Base-by-base conservation (phyloP, 208 protist genomes). In the Borovskyia barvae region DNA sequence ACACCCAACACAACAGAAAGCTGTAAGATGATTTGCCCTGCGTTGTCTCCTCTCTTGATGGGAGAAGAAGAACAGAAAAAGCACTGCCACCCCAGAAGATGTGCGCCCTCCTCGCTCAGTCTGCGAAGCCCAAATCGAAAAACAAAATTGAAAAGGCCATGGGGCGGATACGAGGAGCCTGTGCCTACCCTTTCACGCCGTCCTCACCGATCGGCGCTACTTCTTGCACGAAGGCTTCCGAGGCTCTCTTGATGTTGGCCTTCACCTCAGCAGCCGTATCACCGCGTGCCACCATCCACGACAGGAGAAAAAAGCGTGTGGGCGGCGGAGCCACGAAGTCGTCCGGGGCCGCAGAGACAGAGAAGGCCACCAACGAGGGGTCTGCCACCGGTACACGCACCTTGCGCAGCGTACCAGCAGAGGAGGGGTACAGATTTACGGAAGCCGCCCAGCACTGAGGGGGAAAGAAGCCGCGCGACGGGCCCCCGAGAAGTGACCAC, bases 241-340 rank as follows among this genome's bases (percentile, higher is more conserved):
- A 70, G 14, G 87, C 30, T 0, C 46, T 28, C 14, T 68, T 8
- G 25, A 89, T 86, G 36, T 72, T 67, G 12, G 22, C 5, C 19
- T 41, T 57, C 22, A 82, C 86, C 49, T 79, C 68, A 11, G 8
- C 47, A 0, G 52, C 64, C 8, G 64, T 79, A 15, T 39, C 32
- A 1, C 76, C 82, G 0, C 48, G 48, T 0, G 80, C 77, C 33
- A 86, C 82, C 74, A 93, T 86, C 82, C 86, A 93, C 29, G 63
- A 74, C 0, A 90, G 67, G 15, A 87, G 37, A 39, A 52, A 78
- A 32, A 88, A 86, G 0, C 46, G 63, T 20, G 40, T 55, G 14
- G 82, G 86, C 11, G 82, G 86, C 9, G 81, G 75, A 1, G 62
- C 70, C n/a, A 93, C 82, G 19, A 32, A 9, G 0, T 70, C 72